A percentile compares a stretch with the other conserved stretches of the same genome.
phyloP scores from a whole-genome alignment of 1,139 yeast genomes.

The Taphrina confusa region DNA sequence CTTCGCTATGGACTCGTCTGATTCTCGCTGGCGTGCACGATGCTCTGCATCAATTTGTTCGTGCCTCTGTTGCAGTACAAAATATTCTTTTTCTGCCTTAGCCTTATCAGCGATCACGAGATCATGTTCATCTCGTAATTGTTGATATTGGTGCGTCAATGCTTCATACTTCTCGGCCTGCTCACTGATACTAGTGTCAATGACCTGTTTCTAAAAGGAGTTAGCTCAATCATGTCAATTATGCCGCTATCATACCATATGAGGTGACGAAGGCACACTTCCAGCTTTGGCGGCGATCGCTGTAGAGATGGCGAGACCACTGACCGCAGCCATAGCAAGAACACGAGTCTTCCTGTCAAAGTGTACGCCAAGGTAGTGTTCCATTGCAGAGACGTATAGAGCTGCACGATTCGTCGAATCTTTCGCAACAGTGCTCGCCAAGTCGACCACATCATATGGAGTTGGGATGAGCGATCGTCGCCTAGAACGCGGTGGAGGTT shows the following conservation, averaged over 20 bases:
- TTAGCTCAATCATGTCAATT: too few species aligned
- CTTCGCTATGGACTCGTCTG: neutral
- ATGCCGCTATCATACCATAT: neutral
- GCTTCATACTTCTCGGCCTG: neutral
- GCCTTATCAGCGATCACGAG: neutral
- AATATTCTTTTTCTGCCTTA: neutral
- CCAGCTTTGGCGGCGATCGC: conserved; percentile 21
- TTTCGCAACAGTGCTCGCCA: conserved; percentile 9
- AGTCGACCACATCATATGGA: neutral
- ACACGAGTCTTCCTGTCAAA: neutral
- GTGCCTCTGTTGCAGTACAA: neutral
- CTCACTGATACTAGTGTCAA: neutral
- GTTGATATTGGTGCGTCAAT: neutral
- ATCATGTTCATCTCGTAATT: neutral
- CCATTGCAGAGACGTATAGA: conserved; percentile 15
- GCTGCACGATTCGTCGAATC: conserved; percentile 2
- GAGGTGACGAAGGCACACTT: neutral
- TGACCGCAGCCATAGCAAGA: conserved; percentile 20
- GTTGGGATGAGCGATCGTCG: neutral
- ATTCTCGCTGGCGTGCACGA: too few species aligned
- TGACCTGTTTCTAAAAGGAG: neutral
- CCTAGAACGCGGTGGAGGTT: neutral
- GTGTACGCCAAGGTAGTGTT: neutral
- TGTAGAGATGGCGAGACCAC: conserved; percentile 13
- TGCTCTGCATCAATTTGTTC: neutral